These are phyloP conservation scores for Cyberlindnera euphorbiiphila DNA, from an alignment of 805 yeast genomes.

Conservation along the genomic window DNA sequence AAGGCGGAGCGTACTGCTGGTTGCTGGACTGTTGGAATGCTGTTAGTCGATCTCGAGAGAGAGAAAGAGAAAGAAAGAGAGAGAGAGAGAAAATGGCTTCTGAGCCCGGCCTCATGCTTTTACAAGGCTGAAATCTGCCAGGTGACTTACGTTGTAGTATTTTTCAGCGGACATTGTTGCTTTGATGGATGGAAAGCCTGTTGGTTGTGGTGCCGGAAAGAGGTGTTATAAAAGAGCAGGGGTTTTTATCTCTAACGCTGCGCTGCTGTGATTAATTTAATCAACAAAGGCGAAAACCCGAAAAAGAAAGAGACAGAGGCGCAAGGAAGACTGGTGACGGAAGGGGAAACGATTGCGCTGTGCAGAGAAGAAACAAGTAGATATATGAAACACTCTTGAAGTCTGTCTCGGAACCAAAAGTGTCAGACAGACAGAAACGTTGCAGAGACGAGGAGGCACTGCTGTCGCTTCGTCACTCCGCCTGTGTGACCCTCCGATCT, in stretches of 20 bases:
- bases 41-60: slow-evolving; percentile 2
- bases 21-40: slow-evolving; percentile 1
- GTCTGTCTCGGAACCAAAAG: too few species aligned
- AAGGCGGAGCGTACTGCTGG: slow-evolving; percentile 20
- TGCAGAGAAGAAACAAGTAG: neutral
- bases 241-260: too few species aligned
- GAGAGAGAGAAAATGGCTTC: too few species aligned
- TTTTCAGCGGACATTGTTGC: slow-evolving; percentile 27
- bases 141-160: slow-evolving; percentile 22
- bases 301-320: too few species aligned
- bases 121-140: neutral
- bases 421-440: too few species aligned
- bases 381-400: neutral
- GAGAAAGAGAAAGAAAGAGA: neutral
- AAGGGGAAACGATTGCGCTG: too few species aligned
- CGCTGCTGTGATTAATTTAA: too few species aligned
- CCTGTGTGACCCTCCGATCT: neutral
- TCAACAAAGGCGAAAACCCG: too few species aligned
- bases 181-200: neutral
- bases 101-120: neutral
- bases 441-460: slow-evolving; percentile 1
- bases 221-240: too few species aligned
- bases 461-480: neutral
- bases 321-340: too few species aligned
- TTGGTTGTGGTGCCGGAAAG: too few species aligned